Conservation (phyloP, 2,329 filamentous ascomycete genomes). For the Plectosphaerella plurivora region DNA sequence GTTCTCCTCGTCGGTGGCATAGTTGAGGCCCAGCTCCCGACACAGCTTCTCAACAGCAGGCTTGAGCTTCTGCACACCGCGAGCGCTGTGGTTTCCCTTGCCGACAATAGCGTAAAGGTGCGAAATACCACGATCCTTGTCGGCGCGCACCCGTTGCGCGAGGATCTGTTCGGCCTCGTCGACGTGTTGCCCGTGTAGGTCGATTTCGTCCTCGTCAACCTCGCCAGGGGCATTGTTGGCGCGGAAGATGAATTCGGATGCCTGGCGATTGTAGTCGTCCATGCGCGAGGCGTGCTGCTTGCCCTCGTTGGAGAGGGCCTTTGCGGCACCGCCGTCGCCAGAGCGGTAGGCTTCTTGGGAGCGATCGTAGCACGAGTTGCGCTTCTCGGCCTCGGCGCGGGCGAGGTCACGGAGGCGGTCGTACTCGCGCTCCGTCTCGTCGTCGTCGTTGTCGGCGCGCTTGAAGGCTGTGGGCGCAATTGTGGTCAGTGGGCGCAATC, state of each 20-base stretch:
- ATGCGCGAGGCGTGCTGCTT: slow-evolving; percentile 80
- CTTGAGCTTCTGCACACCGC: slow-evolving; percentile 89
- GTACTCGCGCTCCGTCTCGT: slow-evolving; percentile 77
- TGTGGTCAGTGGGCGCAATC: background rate
- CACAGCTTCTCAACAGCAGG: slow-evolving; percentile 90
- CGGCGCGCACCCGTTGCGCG: slow-evolving; percentile 77
- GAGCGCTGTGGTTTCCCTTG: slow-evolving; percentile 81
- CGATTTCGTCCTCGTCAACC: slow-evolving; percentile 77
- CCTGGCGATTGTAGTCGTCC: slow-evolving; percentile 86
- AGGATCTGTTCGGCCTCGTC: slow-evolving; percentile 92
- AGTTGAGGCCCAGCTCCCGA: slow-evolving; percentile 75
- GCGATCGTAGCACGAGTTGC: slow-evolving; percentile 70
- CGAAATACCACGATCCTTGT: slow-evolving; percentile 66
- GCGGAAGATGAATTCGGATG: slow-evolving; percentile 90
- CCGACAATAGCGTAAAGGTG: slow-evolving; percentile 95
- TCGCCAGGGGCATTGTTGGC: slow-evolving; percentile 82
- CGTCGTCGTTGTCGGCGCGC: slow-evolving; percentile 59
- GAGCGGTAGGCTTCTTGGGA: slow-evolving; percentile 74
- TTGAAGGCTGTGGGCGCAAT: slow-evolving; percentile 62
- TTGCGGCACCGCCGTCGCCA: slow-evolving; percentile 80
- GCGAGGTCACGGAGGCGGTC: slow-evolving; percentile 84
- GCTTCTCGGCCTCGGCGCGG: slow-evolving; percentile 73
- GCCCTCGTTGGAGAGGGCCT: slow-evolving; percentile 77
- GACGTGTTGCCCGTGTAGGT: slow-evolving; percentile 91
- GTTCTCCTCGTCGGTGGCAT: slow-evolving; percentile 75